Conservation (phyloP, 768 basidiomycete genomes). For the Cyclocybe aegerita region DNA sequence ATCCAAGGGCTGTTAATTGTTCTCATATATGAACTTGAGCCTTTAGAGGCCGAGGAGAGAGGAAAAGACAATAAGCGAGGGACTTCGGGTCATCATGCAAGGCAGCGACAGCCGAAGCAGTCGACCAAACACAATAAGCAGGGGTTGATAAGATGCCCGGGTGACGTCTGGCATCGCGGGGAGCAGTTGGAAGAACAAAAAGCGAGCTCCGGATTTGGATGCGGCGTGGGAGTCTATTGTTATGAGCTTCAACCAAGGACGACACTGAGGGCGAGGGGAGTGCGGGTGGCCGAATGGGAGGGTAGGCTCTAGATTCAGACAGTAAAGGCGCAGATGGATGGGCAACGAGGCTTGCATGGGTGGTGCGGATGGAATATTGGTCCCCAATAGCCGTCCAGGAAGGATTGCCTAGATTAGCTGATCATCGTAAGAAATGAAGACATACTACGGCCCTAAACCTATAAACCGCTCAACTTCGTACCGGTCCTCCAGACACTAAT, state of each 20-base stretch:
- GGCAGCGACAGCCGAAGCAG: background rate
- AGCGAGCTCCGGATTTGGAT: constrained; percentile 16
- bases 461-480: too few species aligned
- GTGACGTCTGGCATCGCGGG: background rate
- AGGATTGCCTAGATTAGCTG: too few species aligned
- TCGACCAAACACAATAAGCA: constrained; percentile 18
- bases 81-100: background rate
- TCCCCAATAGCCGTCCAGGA: background rate
- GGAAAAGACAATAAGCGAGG: constrained; percentile 8
- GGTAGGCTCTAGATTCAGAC: too few species aligned
- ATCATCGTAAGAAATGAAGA: too few species aligned
- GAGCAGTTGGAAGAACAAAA: constrained; percentile 19
- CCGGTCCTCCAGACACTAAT: too few species aligned
- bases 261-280: constrained; percentile 2
- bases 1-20: constrained; percentile 11
- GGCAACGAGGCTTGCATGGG: background rate
- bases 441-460: too few species aligned
- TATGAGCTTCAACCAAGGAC: background rate
- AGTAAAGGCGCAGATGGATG: too few species aligned
- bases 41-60: background rate
- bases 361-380: constrained; percentile 1
- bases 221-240: constrained; percentile 6
- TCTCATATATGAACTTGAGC: constrained; percentile 2
- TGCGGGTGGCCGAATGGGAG: background rate
- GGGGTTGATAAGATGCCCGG: background rate